A percentile compares a stretch with the other conserved stretches of the same genome.
phyloP scores from a whole-genome alignment of 2,329 filamentous ascomycete genomes.

The Lecanosticta acicola region DNA sequence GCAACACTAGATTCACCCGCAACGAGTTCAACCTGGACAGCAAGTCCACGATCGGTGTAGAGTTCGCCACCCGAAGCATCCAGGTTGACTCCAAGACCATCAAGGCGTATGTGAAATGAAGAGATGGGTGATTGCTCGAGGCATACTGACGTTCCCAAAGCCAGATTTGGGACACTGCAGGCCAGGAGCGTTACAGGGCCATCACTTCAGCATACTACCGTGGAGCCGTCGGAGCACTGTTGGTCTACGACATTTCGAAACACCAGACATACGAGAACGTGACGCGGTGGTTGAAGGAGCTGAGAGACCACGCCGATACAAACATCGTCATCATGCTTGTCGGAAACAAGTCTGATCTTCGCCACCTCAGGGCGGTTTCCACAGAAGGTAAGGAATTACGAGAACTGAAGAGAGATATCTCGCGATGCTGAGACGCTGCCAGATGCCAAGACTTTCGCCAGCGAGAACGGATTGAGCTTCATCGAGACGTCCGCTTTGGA shows the following conservation, averaged over 20 bases:
- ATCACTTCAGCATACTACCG: slow-evolving; percentile 99
- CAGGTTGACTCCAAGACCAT: slow-evolving; percentile 80
- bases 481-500: slow-evolving; percentile 99
- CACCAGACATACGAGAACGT: slow-evolving; percentile 40
- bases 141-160: no score
- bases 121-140: no score
- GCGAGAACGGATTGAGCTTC: slow-evolving; percentile 72
- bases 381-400: slow-evolving; percentile 54
- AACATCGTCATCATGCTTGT: slow-evolving; percentile 99
- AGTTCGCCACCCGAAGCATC: slow-evolving; percentile 97
- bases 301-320: slow-evolving; percentile 93
- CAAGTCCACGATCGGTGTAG: slow-evolving; percentile 98
- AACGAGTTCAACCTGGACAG: slow-evolving; percentile 99
- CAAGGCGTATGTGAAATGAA: no score
- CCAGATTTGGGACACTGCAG: slow-evolving; percentile 96
- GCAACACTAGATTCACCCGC: slow-evolving; percentile 71
- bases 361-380: slow-evolving; percentile 90
- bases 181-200: slow-evolving; percentile 96
- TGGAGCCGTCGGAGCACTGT: slow-evolving; percentile 90
- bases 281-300: slow-evolving; percentile 96
- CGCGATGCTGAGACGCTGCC: neutral
- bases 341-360: slow-evolving; percentile 99
- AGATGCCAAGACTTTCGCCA: slow-evolving; percentile 95
- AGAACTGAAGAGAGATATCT: neutral
- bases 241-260: slow-evolving; percentile 65